phyloP scores from a whole-genome alignment of 164 flowering plant species.

The Saururus chinensis region DNA sequence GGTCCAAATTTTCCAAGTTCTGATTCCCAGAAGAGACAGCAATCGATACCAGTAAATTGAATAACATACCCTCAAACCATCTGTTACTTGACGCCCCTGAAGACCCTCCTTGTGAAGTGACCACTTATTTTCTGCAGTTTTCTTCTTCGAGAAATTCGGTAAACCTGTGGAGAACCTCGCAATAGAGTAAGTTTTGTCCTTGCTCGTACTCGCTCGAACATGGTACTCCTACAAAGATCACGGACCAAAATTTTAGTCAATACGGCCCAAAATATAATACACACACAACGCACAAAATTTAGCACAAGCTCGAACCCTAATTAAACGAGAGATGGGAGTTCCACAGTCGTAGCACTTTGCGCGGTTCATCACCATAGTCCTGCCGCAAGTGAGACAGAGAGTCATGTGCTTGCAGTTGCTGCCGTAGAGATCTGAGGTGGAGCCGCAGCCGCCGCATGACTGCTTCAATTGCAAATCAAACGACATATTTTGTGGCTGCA shows the following conservation, averaged over 20 bases:
- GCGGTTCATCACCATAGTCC: slow-evolving; percentile 55
- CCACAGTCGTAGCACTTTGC: slow-evolving; percentile 75
- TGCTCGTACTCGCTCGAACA: slow-evolving; percentile 58
- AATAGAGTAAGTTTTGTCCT: slow-evolving; percentile 69
- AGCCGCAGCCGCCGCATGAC: slow-evolving; percentile 62
- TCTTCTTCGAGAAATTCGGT: slow-evolving; percentile 83
- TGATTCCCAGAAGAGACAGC: not conserved
- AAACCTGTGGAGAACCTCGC: slow-evolving; percentile 76
- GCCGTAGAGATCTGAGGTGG: slow-evolving; percentile 65
- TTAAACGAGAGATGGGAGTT: slow-evolving; percentile 50
- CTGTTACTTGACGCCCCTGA: slow-evolving; percentile 87
- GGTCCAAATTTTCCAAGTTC: too few species aligned
- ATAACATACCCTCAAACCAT: slow-evolving; percentile 66
- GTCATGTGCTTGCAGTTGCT: slow-evolving; percentile 98
- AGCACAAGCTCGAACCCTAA: slow-evolving; percentile 34
- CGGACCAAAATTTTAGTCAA: not conserved
- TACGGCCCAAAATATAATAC: not conserved
- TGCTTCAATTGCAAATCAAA: slow-evolving; percentile 66
- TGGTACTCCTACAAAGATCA: slow-evolving; percentile 56
- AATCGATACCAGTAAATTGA: not conserved
- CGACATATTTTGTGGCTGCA: slow-evolving; percentile 30
- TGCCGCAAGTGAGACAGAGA: slow-evolving; percentile 75
- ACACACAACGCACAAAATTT: not conserved
- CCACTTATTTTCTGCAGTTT: slow-evolving; percentile 74
- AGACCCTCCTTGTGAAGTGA: slow-evolving; percentile 72